These are phyloP conservation scores for Scedosporium boydii DNA, from an alignment of 2,329 filamentous ascomycete genomes.

Conservation along the genomic window DNA sequence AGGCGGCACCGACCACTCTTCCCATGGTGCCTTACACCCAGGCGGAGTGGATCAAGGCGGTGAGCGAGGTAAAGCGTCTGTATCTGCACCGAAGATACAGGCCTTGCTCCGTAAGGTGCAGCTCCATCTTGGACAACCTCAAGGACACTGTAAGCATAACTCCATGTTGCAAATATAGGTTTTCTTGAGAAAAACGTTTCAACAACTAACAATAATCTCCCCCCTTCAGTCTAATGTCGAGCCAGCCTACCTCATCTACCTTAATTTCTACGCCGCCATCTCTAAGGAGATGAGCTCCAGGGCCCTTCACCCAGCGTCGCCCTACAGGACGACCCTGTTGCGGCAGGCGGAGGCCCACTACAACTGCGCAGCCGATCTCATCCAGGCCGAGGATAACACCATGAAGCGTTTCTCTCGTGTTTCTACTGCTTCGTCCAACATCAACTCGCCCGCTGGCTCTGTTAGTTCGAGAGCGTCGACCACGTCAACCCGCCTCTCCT, in stretches of 20 bases:
- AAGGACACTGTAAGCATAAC: constrained; percentile 30
- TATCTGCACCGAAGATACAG: constrained; percentile 41
- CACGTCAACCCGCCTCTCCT: constrained; percentile 33
- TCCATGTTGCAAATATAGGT: not conserved
- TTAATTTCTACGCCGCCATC: constrained; percentile 54
- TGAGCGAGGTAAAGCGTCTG: constrained; percentile 44
- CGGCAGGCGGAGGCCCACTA: constrained; percentile 44
- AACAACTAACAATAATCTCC: constrained; percentile 9
- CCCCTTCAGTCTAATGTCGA: constrained; percentile 28
- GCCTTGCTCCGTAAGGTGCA: constrained; percentile 42
- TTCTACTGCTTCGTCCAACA: constrained; percentile 27
- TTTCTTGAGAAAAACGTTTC: not conserved
- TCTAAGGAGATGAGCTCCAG: constrained; percentile 48
- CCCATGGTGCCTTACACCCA: constrained; percentile 30
- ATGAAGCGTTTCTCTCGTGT: constrained; percentile 27
- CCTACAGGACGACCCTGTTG: constrained; percentile 37
- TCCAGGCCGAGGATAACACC: constrained; percentile 35
- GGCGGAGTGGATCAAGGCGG: constrained; percentile 40
- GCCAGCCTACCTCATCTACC: constrained; percentile 46
- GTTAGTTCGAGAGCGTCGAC: constrained; percentile 32
- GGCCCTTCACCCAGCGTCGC: constrained; percentile 33
- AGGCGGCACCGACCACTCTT: constrained; percentile 10
- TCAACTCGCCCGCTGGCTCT: constrained; percentile 37
- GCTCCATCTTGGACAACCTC: constrained; percentile 40
- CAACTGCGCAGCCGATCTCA: constrained; percentile 34